Evolutionary conservation across 306 rosid genomes (phyloP).

Genomic region (Dryas drummondii): DNA sequence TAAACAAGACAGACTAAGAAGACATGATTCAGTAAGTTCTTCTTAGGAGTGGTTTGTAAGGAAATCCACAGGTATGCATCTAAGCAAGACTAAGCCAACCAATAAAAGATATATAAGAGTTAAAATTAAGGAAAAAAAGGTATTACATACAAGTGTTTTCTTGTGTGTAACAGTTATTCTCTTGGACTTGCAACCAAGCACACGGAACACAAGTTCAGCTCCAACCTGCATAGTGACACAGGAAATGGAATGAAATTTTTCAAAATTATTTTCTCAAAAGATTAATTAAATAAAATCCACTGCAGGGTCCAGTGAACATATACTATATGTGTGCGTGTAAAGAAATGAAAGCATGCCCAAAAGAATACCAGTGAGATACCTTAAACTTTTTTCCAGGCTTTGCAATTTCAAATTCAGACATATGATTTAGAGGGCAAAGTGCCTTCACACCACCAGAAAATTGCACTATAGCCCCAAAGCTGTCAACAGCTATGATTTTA

Average conservation of each 20-base stretch:
- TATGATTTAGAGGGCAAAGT: constrained; percentile 85
- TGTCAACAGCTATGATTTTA: constrained; percentile 72
- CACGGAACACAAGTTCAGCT: constrained; percentile 81
- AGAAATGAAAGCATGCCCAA: not conserved
- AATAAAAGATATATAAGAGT: not conserved
- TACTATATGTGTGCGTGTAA: not conserved
- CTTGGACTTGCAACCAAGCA: constrained; percentile 95
- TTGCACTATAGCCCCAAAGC: constrained; percentile 90
- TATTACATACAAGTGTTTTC: constrained; percentile 77
- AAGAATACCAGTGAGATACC: constrained; percentile 36
- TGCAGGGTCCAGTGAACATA: not conserved
- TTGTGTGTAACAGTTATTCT: constrained; percentile 94
- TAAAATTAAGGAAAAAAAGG: not conserved
- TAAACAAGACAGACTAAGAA: not conserved
- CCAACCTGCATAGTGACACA: constrained; percentile 62
- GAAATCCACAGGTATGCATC: not conserved
- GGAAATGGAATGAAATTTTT: constrained; percentile 30
- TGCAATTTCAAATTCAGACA: constrained; percentile 94
- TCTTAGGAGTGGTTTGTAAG: not conserved
- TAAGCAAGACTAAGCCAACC: not conserved
- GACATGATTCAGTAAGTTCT: not conserved
- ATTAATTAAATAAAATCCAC: not conserved
- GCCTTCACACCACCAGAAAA: constrained; percentile 98
- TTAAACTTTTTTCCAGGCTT: constrained; percentile 84
- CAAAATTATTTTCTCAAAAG: not conserved